phyloP scores from a whole-genome alignment of 371 early-diverging fungal species.

The Hamiltosporidium tvaerminnensis region DNA sequence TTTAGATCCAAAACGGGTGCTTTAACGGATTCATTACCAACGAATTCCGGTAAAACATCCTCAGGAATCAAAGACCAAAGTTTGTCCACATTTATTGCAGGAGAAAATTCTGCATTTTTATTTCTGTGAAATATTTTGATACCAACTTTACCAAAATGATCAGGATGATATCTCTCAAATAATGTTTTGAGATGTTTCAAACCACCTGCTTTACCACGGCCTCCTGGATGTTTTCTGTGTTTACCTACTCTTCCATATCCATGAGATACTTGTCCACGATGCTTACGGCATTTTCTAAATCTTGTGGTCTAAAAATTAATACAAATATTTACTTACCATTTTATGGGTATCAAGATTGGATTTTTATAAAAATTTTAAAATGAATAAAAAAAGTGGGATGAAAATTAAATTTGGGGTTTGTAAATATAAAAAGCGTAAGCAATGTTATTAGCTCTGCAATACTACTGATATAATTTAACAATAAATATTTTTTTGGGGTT shows the following conservation, averaged over 20 bases:
- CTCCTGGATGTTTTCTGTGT: conserved; percentile 99
- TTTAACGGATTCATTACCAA: conserved; percentile 65
- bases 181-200: conserved; percentile 95
- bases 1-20: conserved; percentile 49
- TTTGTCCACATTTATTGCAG: conserved; percentile 74
- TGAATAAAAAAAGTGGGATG: too few species aligned
- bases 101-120: conserved; percentile 69
- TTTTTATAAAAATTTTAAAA: too few species aligned
- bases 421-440: too few species aligned
- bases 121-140: conserved; percentile 94
- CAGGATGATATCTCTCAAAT: conserved; percentile 99
- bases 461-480: too few species aligned
- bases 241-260: conserved; percentile 61
- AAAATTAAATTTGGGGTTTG: too few species aligned
- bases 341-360: too few species aligned
- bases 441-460: too few species aligned
- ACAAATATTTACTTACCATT: too few species aligned
- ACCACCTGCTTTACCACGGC: conserved; percentile 98
- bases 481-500: too few species aligned
- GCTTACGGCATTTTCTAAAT: not conserved
- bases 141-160: conserved; percentile 99
- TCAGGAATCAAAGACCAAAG: conserved; percentile 78
- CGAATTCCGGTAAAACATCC: conserved; percentile 67
- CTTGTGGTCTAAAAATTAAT: not conserved
- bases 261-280: conserved; percentile 13